Percentiles rank a stretch among this genome's conserved stretches.
Conservation (phyloP, 345 rosid species). For the Clarkia xantiana region DNA sequence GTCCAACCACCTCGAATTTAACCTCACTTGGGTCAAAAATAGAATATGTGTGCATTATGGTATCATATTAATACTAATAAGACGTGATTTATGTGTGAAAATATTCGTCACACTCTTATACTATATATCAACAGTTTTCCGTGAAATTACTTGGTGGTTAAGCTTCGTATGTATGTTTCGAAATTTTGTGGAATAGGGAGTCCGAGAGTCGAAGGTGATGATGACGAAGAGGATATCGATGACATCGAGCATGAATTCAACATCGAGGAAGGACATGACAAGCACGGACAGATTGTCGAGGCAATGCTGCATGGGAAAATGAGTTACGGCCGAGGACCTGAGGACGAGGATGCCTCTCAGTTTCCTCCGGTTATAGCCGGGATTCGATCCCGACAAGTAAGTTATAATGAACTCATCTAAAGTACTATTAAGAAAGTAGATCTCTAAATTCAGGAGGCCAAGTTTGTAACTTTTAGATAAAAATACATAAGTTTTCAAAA, state of each 20-base stretch:
- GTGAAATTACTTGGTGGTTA: not conserved
- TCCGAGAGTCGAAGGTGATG: conserved; percentile 89
- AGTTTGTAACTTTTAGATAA: too few relatives aligned
- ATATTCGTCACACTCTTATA: too few relatives aligned
- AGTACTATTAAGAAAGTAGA: too few relatives aligned
- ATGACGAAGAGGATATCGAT: conserved; percentile 88
- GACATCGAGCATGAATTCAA: conserved; percentile 92
- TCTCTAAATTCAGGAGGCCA: too few relatives aligned
- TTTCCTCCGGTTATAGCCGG: conserved; percentile 62
- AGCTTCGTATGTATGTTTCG: not conserved
- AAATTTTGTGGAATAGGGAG: conserved; percentile 29
- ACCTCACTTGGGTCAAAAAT: too few relatives aligned
- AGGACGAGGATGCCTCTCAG: conserved; percentile 54
- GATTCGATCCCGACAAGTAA: conserved; percentile 60
- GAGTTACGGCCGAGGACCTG: conserved; percentile 95
- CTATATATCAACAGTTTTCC: not conserved
- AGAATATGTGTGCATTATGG: too few relatives aligned
- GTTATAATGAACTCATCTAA: conserved; percentile 2
- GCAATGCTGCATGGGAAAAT: conserved; percentile 89
- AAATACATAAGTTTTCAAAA: too few relatives aligned
- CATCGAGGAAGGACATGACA: conserved; percentile 63
- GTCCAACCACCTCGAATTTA: too few relatives aligned
- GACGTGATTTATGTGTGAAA: too few relatives aligned
- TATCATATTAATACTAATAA: too few relatives aligned
- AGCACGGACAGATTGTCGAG: conserved; percentile 52